phyloP scores from a whole-genome alignment of 805 yeast genomes.

The Starmerella vaccinii region DNA sequence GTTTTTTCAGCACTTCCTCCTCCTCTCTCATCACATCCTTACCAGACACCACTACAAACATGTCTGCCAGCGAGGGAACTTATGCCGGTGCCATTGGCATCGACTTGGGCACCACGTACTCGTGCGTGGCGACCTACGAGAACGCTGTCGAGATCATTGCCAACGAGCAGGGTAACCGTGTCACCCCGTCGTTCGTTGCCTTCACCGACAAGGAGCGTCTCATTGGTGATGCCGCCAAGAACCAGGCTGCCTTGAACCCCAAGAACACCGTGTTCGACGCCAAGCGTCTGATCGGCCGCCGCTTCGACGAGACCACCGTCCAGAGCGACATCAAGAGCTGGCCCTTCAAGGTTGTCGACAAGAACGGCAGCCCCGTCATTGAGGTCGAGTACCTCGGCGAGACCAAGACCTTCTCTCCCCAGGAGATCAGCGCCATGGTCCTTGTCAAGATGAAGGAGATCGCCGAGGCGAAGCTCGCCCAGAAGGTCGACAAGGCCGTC shows the following conservation, averaged over 20 bases:
- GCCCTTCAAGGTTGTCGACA: constrained; percentile 76
- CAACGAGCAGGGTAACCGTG: constrained; percentile 97
- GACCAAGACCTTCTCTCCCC: constrained; percentile 80
- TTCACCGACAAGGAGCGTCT: constrained; percentile 87
- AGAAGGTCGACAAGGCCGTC: constrained; percentile 72
- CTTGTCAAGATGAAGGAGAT: constrained; percentile 78
- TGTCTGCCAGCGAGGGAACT: constrained; percentile 64
- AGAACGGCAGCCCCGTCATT: constrained; percentile 68
- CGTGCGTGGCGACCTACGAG: constrained; percentile 91
- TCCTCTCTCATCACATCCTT: constrained; percentile 15
- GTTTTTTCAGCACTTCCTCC: constrained; percentile 16
- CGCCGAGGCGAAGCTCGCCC: constrained; percentile 75
- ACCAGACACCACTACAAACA: constrained; percentile 20
- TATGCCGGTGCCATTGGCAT: constrained; percentile 99
- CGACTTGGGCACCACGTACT: constrained; percentile 94
- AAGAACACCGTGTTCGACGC: constrained; percentile 77
- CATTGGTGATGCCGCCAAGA: constrained; percentile 95
- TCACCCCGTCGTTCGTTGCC: constrained; percentile 92
- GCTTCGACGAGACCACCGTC: constrained; percentile 70
- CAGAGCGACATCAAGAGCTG: constrained; percentile 87
- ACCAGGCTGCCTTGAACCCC: constrained; percentile 93
- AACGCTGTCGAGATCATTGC: constrained; percentile 94
- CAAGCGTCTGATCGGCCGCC: constrained; percentile 89
- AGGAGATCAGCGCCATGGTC: constrained; percentile 91
- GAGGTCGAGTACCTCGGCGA: constrained; percentile 78